Base-by-base conservation (phyloP, 1,284 basidiomycete genomes). In the Golubevia sp. region DNA sequence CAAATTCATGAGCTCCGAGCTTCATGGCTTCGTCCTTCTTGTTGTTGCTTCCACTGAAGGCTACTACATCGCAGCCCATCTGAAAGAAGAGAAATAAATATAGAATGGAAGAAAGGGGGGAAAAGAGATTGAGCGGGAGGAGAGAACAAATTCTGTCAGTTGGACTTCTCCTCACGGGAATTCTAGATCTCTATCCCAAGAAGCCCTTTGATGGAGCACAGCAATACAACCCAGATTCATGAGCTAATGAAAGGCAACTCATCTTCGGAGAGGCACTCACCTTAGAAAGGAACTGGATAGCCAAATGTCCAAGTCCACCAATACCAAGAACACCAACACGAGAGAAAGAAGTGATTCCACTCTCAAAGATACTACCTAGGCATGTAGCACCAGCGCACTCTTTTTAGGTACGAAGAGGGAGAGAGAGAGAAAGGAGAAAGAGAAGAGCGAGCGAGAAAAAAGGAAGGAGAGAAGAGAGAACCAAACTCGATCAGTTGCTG, bases 331-430 rank as follows among this genome's bases (percentile, higher is more conserved):
- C 67, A 49, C 70, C 74, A 7, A 73, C 72, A 8, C 70, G 66
- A 58, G 68, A 58, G 26, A 55, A 58, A 2, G 70, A 44, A 21
- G 54, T 51, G 44, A 75, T 58, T 1, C 62, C 62, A 3, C 66
- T 65, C 34, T 64, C 61, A 63, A 63, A 63, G 49, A 76, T 76
- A 15, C 67, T 71, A 34, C 71, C 69, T 48, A 61, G 70, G 15
- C 73, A 73, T 23, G 73, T 77, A 0, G 71, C 71, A 51, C 73
- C 75, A 21, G 69, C 75, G 50, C 73, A 77, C n/a, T n/a, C n/a
- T n/a, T n/a, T n/a, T n/a, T n/a, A n/a, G n/a, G n/a, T n/a, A n/a
- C n/a, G n/a, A 49, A 23, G 20, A 49, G 20, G 20, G 48, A 49
- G 20, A 49, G 48, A 49, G 18, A 23, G 20, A 18, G n/a, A n/a